Conservation (phyloP, 2,329 filamentous ascomycete species). For the Scedosporium dehoogii region DNA sequence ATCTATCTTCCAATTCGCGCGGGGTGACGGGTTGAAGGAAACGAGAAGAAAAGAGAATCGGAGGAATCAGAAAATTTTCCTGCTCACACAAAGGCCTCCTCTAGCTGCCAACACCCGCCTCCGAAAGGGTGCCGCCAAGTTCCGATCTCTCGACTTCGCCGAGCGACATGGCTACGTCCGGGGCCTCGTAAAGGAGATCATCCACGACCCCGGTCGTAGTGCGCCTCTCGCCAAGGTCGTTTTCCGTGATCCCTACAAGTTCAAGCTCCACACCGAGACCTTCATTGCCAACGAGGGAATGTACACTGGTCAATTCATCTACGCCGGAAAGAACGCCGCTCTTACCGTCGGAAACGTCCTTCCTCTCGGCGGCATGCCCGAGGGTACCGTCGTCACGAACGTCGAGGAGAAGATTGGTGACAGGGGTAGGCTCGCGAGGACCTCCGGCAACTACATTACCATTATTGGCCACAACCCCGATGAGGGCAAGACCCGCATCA, state of each 20-base stretch:
- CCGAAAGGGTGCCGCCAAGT: constrained; percentile 78
- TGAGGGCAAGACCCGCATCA: constrained; percentile 99
- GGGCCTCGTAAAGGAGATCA: constrained; percentile 96
- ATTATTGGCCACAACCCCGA: constrained; percentile 96
- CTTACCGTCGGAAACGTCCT: constrained; percentile 97
- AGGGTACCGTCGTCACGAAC: constrained; percentile 99
- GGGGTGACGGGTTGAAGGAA: not conserved
- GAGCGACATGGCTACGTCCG: constrained; percentile 97
- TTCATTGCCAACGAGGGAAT: constrained; percentile 99
- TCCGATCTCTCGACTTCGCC: constrained; percentile 92
- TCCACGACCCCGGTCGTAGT: constrained; percentile 97
- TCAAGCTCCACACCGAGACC: constrained; percentile 95
- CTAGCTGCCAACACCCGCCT: constrained; percentile 75
- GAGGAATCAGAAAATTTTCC: constrained; percentile 8
- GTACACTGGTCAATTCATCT: constrained; percentile 99
- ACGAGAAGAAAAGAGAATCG: constrained; percentile 13
- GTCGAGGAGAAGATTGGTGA: constrained; percentile 99
- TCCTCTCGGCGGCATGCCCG: constrained; percentile 84
- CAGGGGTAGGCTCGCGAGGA: constrained; percentile 91
- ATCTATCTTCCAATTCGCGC: constrained; percentile 10
- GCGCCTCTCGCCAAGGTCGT: constrained; percentile 92
- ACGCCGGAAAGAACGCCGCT: constrained; percentile 97
- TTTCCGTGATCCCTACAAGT: constrained; percentile 97
- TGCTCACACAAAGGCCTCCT: constrained; percentile 11
- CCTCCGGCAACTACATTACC: constrained; percentile 98